Base-by-base conservation (phyloP, 2,329 filamentous ascomycete genomes). In the Fusarium humuli region DNA sequence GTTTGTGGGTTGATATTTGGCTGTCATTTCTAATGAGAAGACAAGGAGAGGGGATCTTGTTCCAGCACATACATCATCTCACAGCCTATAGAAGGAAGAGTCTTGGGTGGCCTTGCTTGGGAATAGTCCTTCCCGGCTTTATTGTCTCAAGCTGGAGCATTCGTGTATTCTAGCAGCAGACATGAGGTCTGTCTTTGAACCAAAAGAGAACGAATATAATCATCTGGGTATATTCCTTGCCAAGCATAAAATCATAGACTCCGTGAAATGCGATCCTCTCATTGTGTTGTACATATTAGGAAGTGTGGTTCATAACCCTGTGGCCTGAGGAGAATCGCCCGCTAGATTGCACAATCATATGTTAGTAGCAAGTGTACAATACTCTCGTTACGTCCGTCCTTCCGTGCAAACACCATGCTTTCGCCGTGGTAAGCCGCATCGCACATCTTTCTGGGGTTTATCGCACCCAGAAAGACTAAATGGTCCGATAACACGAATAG, bases 51-150 rank as follows among this genome's bases (percentile, higher is more conserved):
- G 16, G n/a, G 16, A 29, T 12, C 18, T 47, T 44, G 12, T 70
- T 63, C 49, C 11, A 55, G 50, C 67, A 65, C 63, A 20, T 47
- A 47, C 48, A 57, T 46, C 37, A 48, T 47, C 57, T 56, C 53
- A 30, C 57, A 30, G 56, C 50, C 53, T 53, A 69, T 62, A 67
- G 65, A 62, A 61, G 65, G 55, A 73, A 58, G 30, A 37, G 29
- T 52, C 18, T 65, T 48, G 54, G 54, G 50, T 30, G 46, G 59
- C 54, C 44, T 45, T 49, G 45, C 20, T 30, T 47, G n/a, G 6
- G 22, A 63, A 72, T 72, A 13, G 11, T 32, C 18, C 11, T 46
- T 20, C 62, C 41, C 16, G n/a, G 63, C 55, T 66, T 50, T 44
- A 70, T 70, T 61, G 59, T 66, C 46, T 37, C 41, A 29, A 23